Base-by-base conservation (phyloP, 495 filamentous ascomycete species). In the Cetradonia linearis region DNA sequence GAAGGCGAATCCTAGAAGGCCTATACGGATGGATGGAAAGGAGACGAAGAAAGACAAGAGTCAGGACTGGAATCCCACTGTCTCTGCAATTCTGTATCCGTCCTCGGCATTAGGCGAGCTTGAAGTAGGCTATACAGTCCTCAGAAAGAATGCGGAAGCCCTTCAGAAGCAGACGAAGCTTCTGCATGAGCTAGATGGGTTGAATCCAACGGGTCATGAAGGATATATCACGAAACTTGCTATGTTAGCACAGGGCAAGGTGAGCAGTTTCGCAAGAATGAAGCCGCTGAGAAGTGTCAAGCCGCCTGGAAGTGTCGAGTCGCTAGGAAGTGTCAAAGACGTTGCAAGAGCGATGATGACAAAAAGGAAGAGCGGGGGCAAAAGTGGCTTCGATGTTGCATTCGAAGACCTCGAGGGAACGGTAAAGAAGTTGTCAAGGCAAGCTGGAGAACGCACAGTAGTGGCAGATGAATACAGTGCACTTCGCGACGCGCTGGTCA, bases 401-500 rank as follows among this genome's bases (percentile, higher is more conserved):
- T 42, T 38, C 3, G 23, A 53, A 20, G 58, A 60, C 28, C 58
- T 60, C 30, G 47, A 60, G 58, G 49, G 50, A 13, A 28, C 53
- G 14, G 14, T 46, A 18, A 10, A 46, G 27, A 50, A 25, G 28
- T 53, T 47, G 58, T 50, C 27, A 11, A 40, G 58, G 11, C 25
- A n/a, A 28, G 38, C 33, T 10, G 47, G 31, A 16, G 37, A 49
- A 57, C 11, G 38, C 53, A 62, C 53, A 9, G 25, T 18, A 10
- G 31, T 6, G 11, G 9, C 16, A 11, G 27, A 58, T 9, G 31
- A 58, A 25, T 20, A 40, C 3, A 56, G 60, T 28, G 40, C 30
- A 23, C 25, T 52, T 18, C 60, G 60, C 20, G 60, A 62, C 10
- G 60, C 60, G 7, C 56, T 59, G 13, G 36, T 49, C 42, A 59